These are phyloP conservation scores for Exophiala aquamarina DNA, from an alignment of 2,329 filamentous ascomycete genomes.

Conservation along the genomic window DNA sequence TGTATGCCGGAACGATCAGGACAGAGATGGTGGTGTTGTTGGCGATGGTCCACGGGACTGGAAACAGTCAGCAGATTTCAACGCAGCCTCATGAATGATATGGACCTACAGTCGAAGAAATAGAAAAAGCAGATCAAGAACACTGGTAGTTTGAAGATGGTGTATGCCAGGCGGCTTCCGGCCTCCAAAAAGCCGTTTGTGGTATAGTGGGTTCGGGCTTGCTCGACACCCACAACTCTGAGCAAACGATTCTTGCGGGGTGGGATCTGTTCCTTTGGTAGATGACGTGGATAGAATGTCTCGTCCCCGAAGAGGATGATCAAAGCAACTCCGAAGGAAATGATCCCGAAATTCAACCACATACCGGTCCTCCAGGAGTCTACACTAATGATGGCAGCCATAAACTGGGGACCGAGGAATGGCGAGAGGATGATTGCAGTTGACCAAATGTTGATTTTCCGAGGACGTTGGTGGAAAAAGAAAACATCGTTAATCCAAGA, in stretches of 20 bases:
- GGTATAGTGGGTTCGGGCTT: conserved; percentile 29
- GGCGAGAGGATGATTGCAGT: conserved; percentile 40
- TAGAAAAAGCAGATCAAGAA: conserved; percentile 33
- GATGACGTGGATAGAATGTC: conserved; percentile 31
- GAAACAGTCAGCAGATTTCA: conserved; percentile 38
- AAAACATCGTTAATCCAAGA: conserved; percentile 60
- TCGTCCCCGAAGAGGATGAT: conserved; percentile 31
- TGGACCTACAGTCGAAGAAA: conserved; percentile 31
- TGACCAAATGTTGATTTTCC: conserved; percentile 40
- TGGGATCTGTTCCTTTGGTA: conserved; percentile 22
- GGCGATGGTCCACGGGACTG: conserved; percentile 51
- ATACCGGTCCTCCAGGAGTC: conserved; percentile 37
- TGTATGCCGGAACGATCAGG: conserved; percentile 50
- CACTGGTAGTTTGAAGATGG: conserved; percentile 37
- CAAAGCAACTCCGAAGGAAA: conserved; percentile 27
- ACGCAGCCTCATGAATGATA: conserved; percentile 34
- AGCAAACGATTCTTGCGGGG: conserved; percentile 27
- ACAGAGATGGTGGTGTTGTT: conserved; percentile 57
- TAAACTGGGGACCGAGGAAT: conserved; percentile 39
- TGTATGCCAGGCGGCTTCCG: conserved; percentile 39
- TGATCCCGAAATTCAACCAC: conserved; percentile 31
- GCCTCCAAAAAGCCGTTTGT: conserved; percentile 45
- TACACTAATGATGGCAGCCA: conserved; percentile 51
- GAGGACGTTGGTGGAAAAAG: conserved; percentile 57
- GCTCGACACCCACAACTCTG: conserved; percentile 31